A percentile compares a stretch with the other conserved stretches of the same genome.
These are phyloP conservation scores for Chrysochromulina parva DNA, from an alignment of 78 protist species.

Conservation along the genomic window DNA sequence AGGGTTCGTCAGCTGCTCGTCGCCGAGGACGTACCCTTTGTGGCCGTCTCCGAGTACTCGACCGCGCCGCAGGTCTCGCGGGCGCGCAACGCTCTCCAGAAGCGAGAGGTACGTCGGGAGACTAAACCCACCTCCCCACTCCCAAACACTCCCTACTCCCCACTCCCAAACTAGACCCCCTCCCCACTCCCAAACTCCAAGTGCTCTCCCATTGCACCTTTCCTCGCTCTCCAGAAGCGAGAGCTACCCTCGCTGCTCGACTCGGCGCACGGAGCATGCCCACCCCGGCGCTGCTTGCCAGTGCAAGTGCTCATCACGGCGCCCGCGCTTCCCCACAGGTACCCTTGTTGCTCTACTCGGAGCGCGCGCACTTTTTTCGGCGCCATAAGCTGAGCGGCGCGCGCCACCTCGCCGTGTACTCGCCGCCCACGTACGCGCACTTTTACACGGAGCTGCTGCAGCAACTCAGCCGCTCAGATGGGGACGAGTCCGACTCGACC, in stretches of 20 bases:
- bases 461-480: background rate
- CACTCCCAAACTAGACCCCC: too few species aligned
- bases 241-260: too few species aligned
- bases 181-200: too few species aligned
- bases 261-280: too few species aligned
- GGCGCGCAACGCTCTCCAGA: background rate
- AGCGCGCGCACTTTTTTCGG: constrained; percentile 50
- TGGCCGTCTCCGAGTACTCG: constrained; percentile 39
- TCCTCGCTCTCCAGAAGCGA: too few species aligned
- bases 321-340: too few species aligned
- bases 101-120: background rate
- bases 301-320: too few species aligned
- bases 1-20: constrained; percentile 43
- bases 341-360: constrained; percentile 34
- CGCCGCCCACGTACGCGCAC: constrained; percentile 41
- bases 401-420: constrained; percentile 50
- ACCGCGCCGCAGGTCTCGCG: background rate
- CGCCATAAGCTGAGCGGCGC: constrained; percentile 52
- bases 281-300: too few species aligned
- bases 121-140: too few species aligned
- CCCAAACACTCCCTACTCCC: too few species aligned
- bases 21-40: background rate
- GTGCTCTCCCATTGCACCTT: too few species aligned
- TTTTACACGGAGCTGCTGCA: constrained; percentile 61
- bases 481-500: background rate